Percentiles rank a stretch among this genome's conserved stretches.
phyloP scores from a whole-genome alignment of 768 basidiomycete genomes.

The Mrakia gelida region DNA sequence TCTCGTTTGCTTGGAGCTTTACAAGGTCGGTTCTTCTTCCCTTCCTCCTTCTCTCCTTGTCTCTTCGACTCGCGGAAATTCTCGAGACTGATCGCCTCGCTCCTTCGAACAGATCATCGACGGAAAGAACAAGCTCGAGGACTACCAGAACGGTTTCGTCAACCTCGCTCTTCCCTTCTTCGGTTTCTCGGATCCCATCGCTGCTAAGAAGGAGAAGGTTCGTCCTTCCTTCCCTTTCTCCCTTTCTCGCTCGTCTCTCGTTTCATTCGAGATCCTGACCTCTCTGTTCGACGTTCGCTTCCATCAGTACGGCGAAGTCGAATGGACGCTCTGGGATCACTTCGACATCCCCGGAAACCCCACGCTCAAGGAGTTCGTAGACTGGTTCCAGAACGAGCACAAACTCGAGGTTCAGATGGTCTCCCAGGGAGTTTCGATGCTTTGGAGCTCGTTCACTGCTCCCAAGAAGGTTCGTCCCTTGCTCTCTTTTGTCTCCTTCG shows the following conservation, averaged over 20 bases:
- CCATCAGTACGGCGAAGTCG: constrained; percentile 63
- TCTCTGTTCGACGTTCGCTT: background rate
- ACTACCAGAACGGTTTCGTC: constrained; percentile 97
- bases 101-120: constrained; percentile 70
- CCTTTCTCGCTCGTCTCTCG: background rate
- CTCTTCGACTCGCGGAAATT: too few species aligned
- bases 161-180: constrained; percentile 98
- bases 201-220: constrained; percentile 74
- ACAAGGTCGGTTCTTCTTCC: constrained; percentile 63
- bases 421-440: constrained; percentile 93
- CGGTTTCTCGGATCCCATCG: constrained; percentile 96
- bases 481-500: background rate
- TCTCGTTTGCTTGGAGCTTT: constrained; percentile 89
- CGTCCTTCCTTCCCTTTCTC: constrained; percentile 12
- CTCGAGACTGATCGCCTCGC: background rate
- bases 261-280: background rate
- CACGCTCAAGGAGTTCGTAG: constrained; percentile 74
- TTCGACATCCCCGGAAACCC: constrained; percentile 89
- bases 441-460: constrained; percentile 90
- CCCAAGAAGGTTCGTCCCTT: constrained; percentile 76
- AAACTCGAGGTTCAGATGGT: constrained; percentile 89
- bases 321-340: constrained; percentile 98
- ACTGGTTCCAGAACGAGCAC: constrained; percentile 78
- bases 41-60: background rate
- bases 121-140: constrained; percentile 84